A percentile compares a stretch with the other conserved stretches of the same genome.
phyloP scores from a whole-genome alignment of 768 basidiomycete genomes.

The Termitomyces sp. region DNA sequence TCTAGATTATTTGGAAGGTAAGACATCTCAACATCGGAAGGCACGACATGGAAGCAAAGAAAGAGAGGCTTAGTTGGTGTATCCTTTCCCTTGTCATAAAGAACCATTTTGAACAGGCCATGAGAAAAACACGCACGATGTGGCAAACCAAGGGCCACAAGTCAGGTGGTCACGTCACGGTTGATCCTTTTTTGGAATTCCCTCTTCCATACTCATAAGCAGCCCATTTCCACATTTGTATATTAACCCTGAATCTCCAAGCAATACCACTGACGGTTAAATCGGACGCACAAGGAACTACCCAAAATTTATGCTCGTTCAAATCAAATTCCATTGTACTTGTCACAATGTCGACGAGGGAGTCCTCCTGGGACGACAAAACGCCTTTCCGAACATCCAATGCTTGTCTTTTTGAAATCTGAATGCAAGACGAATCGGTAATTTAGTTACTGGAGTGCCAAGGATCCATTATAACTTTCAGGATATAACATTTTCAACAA shows the following conservation, averaged over 20 bases:
- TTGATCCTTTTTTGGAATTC: background rate
- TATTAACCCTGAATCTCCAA: background rate
- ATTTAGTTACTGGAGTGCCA: background rate
- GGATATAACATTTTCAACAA: background rate
- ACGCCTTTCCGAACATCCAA: background rate
- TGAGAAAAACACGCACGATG: conserved; percentile 1
- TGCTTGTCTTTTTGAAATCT: background rate
- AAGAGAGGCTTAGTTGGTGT: background rate
- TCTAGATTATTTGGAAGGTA: background rate
- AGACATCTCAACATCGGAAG: background rate
- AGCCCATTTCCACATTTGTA: background rate
- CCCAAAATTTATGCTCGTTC: background rate
- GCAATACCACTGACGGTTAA: background rate
- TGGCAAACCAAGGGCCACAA: background rate
- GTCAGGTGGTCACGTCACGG: background rate
- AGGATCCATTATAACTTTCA: background rate
- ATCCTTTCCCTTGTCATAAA: background rate
- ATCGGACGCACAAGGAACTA: background rate
- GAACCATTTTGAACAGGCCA: background rate
- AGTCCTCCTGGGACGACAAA: background rate
- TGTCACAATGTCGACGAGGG: background rate
- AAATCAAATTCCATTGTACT: background rate
- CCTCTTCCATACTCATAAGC: background rate
- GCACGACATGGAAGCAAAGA: background rate
- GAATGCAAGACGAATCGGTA: background rate